phyloP scores from a whole-genome alignment of 306 rosid genomes.

The Dalbergia cultrata region DNA sequence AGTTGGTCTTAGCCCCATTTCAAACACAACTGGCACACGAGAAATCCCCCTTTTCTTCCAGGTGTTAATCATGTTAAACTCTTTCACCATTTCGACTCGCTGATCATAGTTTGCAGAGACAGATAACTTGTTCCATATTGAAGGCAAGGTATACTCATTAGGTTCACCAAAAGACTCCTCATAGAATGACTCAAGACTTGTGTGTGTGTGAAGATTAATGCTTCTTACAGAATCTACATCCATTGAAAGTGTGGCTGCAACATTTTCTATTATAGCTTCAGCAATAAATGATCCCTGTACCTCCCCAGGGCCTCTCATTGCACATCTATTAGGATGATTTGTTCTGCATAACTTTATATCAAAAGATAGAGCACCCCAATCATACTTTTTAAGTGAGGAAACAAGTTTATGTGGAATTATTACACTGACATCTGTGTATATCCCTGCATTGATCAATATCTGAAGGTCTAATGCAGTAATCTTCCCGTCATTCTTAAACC shows the following conservation, averaged over 20 bases:
- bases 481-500: constrained; percentile 84
- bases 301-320: constrained; percentile 94
- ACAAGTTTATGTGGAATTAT: constrained; percentile 56
- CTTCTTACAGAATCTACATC: constrained; percentile 79
- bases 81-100: constrained; percentile 61
- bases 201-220: constrained; percentile 70
- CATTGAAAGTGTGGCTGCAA: constrained; percentile 77
- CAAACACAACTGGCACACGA: constrained; percentile 64
- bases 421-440: constrained; percentile 63
- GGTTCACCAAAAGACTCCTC: constrained; percentile 64
- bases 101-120: constrained; percentile 58
- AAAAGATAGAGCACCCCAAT: constrained; percentile 87
- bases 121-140: constrained; percentile 75
- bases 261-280: constrained; percentile 83
- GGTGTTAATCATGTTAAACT: constrained; percentile 68
- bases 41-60: constrained; percentile 88
- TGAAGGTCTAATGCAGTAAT: constrained; percentile 77
- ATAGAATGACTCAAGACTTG: constrained; percentile 70
- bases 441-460: constrained; percentile 78
- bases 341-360: constrained; percentile 85
- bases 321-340: constrained; percentile 73
- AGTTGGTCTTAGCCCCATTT: constrained; percentile 54
- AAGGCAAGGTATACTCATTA: constrained; percentile 80
- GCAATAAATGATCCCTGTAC: constrained; percentile 85
- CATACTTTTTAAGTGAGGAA: constrained; percentile 72